These are phyloP conservation scores for Diplodia sapinea DNA, from an alignment of 2,329 filamentous ascomycete genomes.

Conservation along the genomic window DNA sequence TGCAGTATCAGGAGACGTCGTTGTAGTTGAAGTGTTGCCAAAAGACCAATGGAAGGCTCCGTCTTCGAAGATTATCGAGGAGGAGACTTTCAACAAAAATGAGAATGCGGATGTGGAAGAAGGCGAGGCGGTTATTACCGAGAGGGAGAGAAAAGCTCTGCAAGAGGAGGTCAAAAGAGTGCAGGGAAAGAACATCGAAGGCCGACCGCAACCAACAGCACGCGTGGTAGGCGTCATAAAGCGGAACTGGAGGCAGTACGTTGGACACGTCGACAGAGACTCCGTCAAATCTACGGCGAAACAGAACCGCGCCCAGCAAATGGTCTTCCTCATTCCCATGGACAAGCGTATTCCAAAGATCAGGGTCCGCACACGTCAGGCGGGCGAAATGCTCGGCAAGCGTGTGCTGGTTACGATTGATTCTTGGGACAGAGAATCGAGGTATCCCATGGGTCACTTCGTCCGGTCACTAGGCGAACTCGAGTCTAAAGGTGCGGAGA, in stretches of 20 bases:
- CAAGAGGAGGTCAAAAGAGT: slow-evolving; percentile 90
- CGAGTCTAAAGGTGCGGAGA: slow-evolving; percentile 97
- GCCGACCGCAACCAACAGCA: slow-evolving; percentile 84
- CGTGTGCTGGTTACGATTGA: slow-evolving; percentile 92
- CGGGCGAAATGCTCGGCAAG: slow-evolving; percentile 85
- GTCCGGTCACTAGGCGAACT: slow-evolving; percentile 90
- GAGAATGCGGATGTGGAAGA: slow-evolving; percentile 90
- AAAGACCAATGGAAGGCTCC: slow-evolving; percentile 97
- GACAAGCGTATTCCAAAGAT: slow-evolving; percentile 98
- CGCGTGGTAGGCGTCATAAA: slow-evolving; percentile 91
- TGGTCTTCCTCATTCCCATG: slow-evolving; percentile 95
- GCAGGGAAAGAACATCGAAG: slow-evolving; percentile 77
- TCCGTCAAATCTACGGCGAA: slow-evolving; percentile 76
- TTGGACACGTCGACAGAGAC: slow-evolving; percentile 89
- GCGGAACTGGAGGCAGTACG: slow-evolving; percentile 97
- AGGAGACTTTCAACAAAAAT: slow-evolving; percentile 88
- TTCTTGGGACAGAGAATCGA: slow-evolving; percentile 90
- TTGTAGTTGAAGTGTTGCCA: slow-evolving; percentile 90
- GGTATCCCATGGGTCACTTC: slow-evolving; percentile 92
- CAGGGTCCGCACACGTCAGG: slow-evolving; percentile 87
- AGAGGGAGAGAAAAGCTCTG: slow-evolving; percentile 82
- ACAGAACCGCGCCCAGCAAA: slow-evolving; percentile 84
- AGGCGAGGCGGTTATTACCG: slow-evolving; percentile 74
- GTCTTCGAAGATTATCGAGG: slow-evolving; percentile 93
- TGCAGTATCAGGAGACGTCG: slow-evolving; percentile 86